Evolutionary conservation across 1,139 yeast genomes (phyloP), one percentile per base, ranked within the genome.

Genomic region (Meyerozyma athensensis): DNA sequence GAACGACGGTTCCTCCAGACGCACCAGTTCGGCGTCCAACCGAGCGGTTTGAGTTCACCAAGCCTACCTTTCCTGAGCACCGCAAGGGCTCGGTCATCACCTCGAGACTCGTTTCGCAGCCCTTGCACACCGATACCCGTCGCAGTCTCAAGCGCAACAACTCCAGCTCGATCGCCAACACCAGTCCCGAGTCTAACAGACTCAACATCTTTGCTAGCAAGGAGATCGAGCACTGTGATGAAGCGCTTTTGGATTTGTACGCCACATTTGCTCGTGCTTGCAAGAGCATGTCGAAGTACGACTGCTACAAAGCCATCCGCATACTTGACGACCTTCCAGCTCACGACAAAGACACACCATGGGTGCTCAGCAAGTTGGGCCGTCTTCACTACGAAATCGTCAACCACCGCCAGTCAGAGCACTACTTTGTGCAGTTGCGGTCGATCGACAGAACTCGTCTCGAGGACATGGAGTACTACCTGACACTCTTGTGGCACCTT

Each of bases 401-500:
- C 18, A 85, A 89, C 54, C 92, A 92, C 59, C 80, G 79, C 42
- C 85, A 83, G 56, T 77, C 95, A 4, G 84, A 81, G 43, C 58
- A 65, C 36, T 80, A 74, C 49, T 92, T 86, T 52, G 62, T 66
- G 21, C 71, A 71, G 47, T 65, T 92, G 39, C 72, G 96, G 37
- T 65, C 64, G 39, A 44, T 81, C 18, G 96, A 89, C 58, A 75
- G 94, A 33, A 84, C 92, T n/a, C 68, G 97, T 40, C 58, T 83
- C 19, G 81, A 79, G 43, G 97, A 89, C 54, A 87, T 92, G 95
- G 97, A 92, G 53, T 79, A 81, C 52, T 89, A 78, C 53, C 86
- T 96, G 1, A 92, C 97, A 0, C 65, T 89, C 26, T 68, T 92
- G 42, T 92, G 99, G 99, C 98, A 92, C 62, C 63, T 89, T 39